Conservation (phyloP, 2,329 filamentous ascomycete genomes). For the Conoideocrella luteorostrata region DNA sequence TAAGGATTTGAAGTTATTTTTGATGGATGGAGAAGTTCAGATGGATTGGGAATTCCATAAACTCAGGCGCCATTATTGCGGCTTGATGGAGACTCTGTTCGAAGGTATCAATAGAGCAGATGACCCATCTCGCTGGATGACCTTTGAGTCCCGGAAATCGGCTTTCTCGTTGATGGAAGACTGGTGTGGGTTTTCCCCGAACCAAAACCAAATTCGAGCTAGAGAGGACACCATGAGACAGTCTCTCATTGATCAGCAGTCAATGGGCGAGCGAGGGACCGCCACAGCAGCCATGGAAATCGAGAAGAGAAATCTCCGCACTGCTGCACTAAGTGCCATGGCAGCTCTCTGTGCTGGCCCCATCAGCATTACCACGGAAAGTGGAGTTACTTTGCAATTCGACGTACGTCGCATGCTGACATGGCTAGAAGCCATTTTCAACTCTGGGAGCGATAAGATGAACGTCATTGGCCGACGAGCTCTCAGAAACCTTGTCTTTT, state of each 20-base stretch:
- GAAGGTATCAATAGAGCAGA: conserved; percentile 81
- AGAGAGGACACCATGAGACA: conserved; percentile 84
- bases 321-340: conserved; percentile 91
- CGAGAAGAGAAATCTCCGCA: conserved; percentile 86
- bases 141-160: conserved; percentile 92
- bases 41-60: conserved; percentile 93
- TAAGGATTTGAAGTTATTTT: conserved; percentile 85
- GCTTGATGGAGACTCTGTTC: conserved; percentile 86
- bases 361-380: conserved; percentile 81
- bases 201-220: conserved; percentile 73
- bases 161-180: conserved; percentile 97
- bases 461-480: conserved; percentile 85
- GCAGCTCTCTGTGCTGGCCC: conserved; percentile 82
- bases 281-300: conserved; percentile 91
- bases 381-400: conserved; percentile 80
- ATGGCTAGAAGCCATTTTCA: conserved; percentile 95
- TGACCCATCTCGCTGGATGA: conserved; percentile 89
- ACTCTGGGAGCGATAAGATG: conserved; percentile 82
- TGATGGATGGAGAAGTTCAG: conserved; percentile 92
- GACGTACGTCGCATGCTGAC: conserved; percentile 87
- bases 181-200: conserved; percentile 96
- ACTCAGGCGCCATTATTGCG: conserved; percentile 87
- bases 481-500: conserved; percentile 79
- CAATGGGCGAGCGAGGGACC: conserved; percentile 66
- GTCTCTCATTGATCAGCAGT: conserved; percentile 74